Evolutionary conservation across 2,329 filamentous ascomycete genomes (phyloP).

Genomic region (Rhinocladiella similis): DNA sequence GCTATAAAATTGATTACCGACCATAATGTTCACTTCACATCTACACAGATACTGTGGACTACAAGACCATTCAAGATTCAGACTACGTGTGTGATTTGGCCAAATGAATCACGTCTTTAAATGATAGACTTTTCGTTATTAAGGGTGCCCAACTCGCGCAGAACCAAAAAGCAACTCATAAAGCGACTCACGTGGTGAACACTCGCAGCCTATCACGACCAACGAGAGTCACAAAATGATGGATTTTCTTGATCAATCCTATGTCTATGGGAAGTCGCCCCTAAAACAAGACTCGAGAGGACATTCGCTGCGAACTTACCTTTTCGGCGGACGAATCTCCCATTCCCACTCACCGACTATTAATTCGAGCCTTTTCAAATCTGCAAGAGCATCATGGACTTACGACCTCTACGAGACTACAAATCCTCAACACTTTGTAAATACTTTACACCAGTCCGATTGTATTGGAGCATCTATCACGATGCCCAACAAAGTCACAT

Average conservation of each 20-base stretch:
- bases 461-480: slow-evolving; percentile 44
- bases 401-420: slow-evolving; percentile 12
- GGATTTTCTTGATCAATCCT: slow-evolving; percentile 3
- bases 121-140: not conserved
- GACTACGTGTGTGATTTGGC: too few species aligned
- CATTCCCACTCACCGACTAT: slow-evolving; percentile 7
- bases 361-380: slow-evolving; percentile 5
- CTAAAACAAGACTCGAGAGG: slow-evolving; percentile 1
- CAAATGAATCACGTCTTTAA: not conserved
- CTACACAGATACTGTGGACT: too few species aligned
- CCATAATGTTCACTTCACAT: too few species aligned
- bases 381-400: slow-evolving; percentile 1
- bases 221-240: not conserved
- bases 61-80: too few species aligned
- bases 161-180: too few species aligned
- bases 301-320: not conserved
- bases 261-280: slow-evolving; percentile 4
- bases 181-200: too few species aligned
- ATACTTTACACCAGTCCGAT: not conserved
- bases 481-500: slow-evolving; percentile 42
- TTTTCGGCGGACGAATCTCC: slow-evolving; percentile 5
- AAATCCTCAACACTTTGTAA: not conserved
- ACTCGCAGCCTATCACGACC: too few species aligned
- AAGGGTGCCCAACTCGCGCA: not conserved
- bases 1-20: not conserved